Percentiles rank a stretch among this genome's conserved stretches.
These are phyloP conservation scores for Fomitiporia mediterranea DNA, from an alignment of 1,284 basidiomycete species.

Conservation along the genomic window DNA sequence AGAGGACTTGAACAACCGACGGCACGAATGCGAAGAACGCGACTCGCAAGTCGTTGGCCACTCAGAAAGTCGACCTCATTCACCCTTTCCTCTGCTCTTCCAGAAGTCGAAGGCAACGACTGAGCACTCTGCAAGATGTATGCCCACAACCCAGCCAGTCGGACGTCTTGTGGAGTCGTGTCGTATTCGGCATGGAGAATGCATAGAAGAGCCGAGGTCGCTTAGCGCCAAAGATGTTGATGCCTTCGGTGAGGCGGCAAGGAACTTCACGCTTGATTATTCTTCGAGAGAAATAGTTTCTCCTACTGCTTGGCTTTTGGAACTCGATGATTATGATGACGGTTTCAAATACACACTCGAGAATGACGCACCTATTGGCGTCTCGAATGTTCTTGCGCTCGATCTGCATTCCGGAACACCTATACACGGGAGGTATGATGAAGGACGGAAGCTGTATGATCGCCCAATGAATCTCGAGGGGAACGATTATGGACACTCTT, in stretches of 20 bases:
- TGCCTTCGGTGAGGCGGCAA: conserved; percentile 4
- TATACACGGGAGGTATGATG: background rate
- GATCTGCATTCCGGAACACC: background rate
- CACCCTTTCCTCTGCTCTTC: conserved; percentile 19
- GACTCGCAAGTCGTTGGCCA: conserved; percentile 2
- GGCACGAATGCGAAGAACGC: background rate
- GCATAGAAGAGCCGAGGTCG: background rate
- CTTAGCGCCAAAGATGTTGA: conserved; percentile 1
- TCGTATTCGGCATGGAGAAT: background rate
- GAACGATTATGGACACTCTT: background rate
- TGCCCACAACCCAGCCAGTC: background rate
- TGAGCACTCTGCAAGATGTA: background rate
- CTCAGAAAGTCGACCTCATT: conserved; percentile 16
- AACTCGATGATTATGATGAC: conserved; percentile 13
- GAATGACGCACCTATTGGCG: background rate
- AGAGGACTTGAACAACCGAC: background rate
- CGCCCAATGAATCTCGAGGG: background rate
- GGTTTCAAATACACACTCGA: background rate
- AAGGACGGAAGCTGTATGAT: background rate
- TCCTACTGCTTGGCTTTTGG: conserved; percentile 18
- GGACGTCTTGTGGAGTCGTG: background rate
- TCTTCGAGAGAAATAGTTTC: conserved; percentile 5
- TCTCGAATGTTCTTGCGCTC: background rate
- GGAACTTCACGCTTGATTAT: background rate
- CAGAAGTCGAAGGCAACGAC: background rate